These are phyloP conservation scores for Dichotomopilus funicola DNA, from an alignment of 2,329 filamentous ascomycete genomes.

Conservation along the genomic window DNA sequence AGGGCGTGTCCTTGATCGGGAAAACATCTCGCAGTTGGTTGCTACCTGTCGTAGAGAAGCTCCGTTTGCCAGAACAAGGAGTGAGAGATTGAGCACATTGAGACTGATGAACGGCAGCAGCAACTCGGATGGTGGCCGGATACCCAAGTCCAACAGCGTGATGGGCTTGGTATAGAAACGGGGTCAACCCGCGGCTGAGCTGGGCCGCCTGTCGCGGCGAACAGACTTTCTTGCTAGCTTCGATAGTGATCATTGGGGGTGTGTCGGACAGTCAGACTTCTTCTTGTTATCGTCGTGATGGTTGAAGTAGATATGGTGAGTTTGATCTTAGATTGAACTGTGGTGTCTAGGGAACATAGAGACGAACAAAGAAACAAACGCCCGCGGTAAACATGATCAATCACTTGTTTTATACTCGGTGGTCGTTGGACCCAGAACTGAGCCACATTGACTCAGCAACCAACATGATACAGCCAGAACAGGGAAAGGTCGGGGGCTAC, in stretches of 20 bases:
- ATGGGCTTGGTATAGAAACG: constrained; percentile 13
- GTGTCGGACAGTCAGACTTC: too few species aligned
- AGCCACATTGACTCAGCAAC: background rate
- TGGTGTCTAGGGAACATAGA: background rate
- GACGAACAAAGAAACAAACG: background rate
- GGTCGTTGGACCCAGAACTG: background rate
- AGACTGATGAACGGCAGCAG: constrained; percentile 23
- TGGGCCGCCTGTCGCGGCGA: constrained; percentile 25
- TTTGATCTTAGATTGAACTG: background rate
- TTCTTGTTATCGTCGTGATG: background rate
- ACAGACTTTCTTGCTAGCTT: constrained; percentile 25
- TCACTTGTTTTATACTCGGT: background rate
- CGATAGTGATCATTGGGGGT: constrained; percentile 25
- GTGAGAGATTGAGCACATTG: background rate
- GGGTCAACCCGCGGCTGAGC: constrained; percentile 21
- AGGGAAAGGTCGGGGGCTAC: background rate
- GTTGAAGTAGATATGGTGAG: background rate
- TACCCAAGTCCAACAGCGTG: constrained; percentile 17
- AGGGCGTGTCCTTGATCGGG: constrained; percentile 52
- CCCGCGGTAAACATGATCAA: background rate
- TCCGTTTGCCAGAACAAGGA: constrained; percentile 24
- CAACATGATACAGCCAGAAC: background rate
- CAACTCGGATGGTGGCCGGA: constrained; percentile 26
- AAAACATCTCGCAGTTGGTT: constrained; percentile 53
- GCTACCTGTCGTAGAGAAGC: constrained; percentile 45